Conservation (phyloP, 2,329 filamentous ascomycete genomes). For the Nothopassalora personata region DNA sequence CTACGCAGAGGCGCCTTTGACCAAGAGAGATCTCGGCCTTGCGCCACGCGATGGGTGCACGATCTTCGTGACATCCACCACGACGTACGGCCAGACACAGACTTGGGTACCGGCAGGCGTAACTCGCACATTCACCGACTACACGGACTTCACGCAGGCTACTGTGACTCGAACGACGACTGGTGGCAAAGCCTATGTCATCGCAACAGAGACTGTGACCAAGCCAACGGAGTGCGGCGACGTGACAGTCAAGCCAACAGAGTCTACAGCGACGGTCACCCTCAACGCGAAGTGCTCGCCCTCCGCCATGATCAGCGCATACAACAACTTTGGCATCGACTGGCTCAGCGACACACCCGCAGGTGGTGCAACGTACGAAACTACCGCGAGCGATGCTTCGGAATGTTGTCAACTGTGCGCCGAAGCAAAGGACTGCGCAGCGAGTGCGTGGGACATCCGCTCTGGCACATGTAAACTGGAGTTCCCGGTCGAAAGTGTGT, state of each 20-base stretch:
- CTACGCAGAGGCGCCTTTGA: not conserved
- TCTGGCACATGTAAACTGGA: slow-evolving; percentile 25
- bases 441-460: slow-evolving; percentile 28
- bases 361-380: slow-evolving; percentile 25
- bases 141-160: slow-evolving; percentile 27
- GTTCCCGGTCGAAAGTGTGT: slow-evolving; percentile 23
- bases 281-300: slow-evolving; percentile 30
- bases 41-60: slow-evolving; percentile 25
- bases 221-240: slow-evolving; percentile 20
- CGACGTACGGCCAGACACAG: slow-evolving; percentile 27
- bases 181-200: slow-evolving; percentile 28
- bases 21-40: slow-evolving; percentile 19
- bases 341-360: slow-evolving; percentile 22
- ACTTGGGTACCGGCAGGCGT: slow-evolving; percentile 21
- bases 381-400: slow-evolving; percentile 26
- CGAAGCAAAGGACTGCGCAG: slow-evolving; percentile 25
- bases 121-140: slow-evolving; percentile 28
- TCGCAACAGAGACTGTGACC: slow-evolving; percentile 25
- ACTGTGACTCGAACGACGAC: slow-evolving; percentile 29
- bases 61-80: slow-evolving; percentile 26
- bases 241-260: slow-evolving; percentile 17
- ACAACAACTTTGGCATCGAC: slow-evolving; percentile 26
- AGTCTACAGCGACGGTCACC: slow-evolving; percentile 23
- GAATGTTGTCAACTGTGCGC: slow-evolving; percentile 32
- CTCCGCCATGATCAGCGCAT: slow-evolving; percentile 25